Evolutionary conservation across 139 green algal genomes (phyloP), one percentile per base, ranked within the genome.

Genomic region (Micromonas pusilla): DNA sequence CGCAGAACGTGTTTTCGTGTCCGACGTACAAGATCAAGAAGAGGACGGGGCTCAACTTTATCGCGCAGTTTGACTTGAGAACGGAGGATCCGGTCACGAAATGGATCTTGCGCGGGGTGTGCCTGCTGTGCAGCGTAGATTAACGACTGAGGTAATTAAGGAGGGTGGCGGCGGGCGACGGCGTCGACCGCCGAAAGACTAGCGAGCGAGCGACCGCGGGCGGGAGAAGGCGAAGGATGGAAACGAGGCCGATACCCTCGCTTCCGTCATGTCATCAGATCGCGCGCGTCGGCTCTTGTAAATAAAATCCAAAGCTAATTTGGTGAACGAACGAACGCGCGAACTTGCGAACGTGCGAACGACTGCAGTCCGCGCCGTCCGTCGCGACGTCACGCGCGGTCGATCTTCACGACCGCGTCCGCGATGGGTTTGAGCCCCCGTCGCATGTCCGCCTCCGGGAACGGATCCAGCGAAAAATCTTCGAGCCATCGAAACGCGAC

Each of bases 71-170:
- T 53, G 77, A 83, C n/a, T 79, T 98, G 79, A 81, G 88, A 31
- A 96, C 87, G 9, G 91, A 96, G 78, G 91, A 97, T 45, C 85
- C 88, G 32, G 81, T 83, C 54, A 83, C 73, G 52, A 94, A 95
- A 80, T 98, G 94, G 94, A 88, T 92, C 39, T 78, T 97, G 76
- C 83, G 94, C 20, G 94, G 94, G 34, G 89, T 88, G 21, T 90
- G 81, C 1, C 79, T 98, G 37, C 81, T 98, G 38, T 96, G 91
- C 78, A 85, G 85, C 39, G 89, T 93, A 23, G 93, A 97, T 34
- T 97, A 16, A 68, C 13, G n/a, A n/a, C n/a, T n/a, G n/a, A n/a
- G n/a, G 52, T 62, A 20, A 20, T n/a, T 16, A 20, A 62, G 52
- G 52, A 62, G 52, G n/a, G n/a, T n/a, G n/a, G n/a, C n/a, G n/a